phyloP scores from a whole-genome alignment of 108 stramenopile species.

The Seminavis robusta region DNA sequence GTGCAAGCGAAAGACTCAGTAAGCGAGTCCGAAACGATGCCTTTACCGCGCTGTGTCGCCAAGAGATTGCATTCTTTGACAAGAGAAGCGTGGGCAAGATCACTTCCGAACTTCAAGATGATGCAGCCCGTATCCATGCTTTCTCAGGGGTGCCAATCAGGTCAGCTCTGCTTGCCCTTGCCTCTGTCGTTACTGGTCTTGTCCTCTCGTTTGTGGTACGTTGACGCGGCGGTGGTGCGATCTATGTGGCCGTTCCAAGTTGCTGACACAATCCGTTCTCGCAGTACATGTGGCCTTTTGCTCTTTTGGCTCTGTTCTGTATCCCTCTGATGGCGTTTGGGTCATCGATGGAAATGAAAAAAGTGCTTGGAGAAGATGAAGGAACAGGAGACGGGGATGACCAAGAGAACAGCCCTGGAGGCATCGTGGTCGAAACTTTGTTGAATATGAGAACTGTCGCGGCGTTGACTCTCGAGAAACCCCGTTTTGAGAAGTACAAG shows the following conservation, averaged over 20 bases:
- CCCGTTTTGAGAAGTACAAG: slow-evolving; percentile 49
- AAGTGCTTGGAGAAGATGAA: slow-evolving; percentile 60
- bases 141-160: slow-evolving; percentile 73
- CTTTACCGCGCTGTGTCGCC: slow-evolving; percentile 58
- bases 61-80: slow-evolving; percentile 79
- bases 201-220: slow-evolving; percentile 46
- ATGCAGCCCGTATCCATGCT: slow-evolving; percentile 66
- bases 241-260: not conserved
- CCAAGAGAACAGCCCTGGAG: slow-evolving; percentile 53
- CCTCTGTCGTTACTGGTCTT: slow-evolving; percentile 56
- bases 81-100: slow-evolving; percentile 59
- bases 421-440: slow-evolving; percentile 68
- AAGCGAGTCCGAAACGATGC: slow-evolving; percentile 59
- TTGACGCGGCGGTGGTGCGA: slow-evolving; percentile 3
- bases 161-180: slow-evolving; percentile 43
- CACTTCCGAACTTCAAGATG: slow-evolving; percentile 79
- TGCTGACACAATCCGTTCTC: not conserved
- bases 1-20: slow-evolving; percentile 66
- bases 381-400: slow-evolving; percentile 30
- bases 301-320: slow-evolving; percentile 58
- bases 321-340: slow-evolving; percentile 80
- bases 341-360: slow-evolving; percentile 67
- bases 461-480: slow-evolving; percentile 57
- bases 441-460: slow-evolving; percentile 77
- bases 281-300: slow-evolving; percentile 77